Evolutionary conservation across 2,329 filamentous ascomycete species (phyloP).

Genomic region (Stachybotrys elegans): DNA sequence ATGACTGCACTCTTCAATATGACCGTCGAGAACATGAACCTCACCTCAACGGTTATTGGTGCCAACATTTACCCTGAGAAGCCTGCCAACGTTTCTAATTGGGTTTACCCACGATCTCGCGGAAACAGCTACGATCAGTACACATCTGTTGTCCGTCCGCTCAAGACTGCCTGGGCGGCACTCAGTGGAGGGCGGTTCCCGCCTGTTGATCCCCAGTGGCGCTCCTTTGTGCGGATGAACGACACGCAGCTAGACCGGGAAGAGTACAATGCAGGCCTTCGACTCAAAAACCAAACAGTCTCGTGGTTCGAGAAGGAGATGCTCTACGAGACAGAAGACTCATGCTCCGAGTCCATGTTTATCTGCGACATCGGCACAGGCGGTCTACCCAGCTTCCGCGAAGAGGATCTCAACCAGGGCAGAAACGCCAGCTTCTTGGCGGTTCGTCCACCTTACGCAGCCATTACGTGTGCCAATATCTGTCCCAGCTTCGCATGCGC

Average conservation of each 20-base stretch:
- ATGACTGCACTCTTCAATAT: slow-evolving; percentile 2
- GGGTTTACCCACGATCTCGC: background rate
- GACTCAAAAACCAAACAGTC: background rate
- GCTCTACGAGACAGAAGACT: slow-evolving; percentile 2
- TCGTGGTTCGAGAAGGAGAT: slow-evolving; percentile 1
- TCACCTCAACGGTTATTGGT: background rate
- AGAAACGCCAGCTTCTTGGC: background rate
- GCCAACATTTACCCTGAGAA: slow-evolving; percentile 1
- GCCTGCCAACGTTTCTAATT: background rate
- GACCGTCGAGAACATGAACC: slow-evolving; percentile 2
- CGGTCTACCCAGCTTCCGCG: slow-evolving; percentile 1
- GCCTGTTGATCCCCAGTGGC: slow-evolving; percentile 1
- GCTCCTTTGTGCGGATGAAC: slow-evolving; percentile 1
- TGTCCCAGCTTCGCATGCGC: slow-evolving; percentile 1
- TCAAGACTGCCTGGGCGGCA: slow-evolving; percentile 1
- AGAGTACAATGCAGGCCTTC: slow-evolving; percentile 1
- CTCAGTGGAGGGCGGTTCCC: background rate
- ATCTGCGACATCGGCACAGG: slow-evolving; percentile 3
- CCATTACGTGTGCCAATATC: slow-evolving; percentile 2
- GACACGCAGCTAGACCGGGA: background rate
- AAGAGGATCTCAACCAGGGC: slow-evolving; percentile 1
- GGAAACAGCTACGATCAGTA: slow-evolving; percentile 3
- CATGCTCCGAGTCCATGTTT: slow-evolving; percentile 3
- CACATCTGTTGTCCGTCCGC: background rate
- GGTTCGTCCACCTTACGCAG: background rate